Base-by-base conservation (phyloP, 345 rosid species). In the Tarenaya hassleriana region DNA sequence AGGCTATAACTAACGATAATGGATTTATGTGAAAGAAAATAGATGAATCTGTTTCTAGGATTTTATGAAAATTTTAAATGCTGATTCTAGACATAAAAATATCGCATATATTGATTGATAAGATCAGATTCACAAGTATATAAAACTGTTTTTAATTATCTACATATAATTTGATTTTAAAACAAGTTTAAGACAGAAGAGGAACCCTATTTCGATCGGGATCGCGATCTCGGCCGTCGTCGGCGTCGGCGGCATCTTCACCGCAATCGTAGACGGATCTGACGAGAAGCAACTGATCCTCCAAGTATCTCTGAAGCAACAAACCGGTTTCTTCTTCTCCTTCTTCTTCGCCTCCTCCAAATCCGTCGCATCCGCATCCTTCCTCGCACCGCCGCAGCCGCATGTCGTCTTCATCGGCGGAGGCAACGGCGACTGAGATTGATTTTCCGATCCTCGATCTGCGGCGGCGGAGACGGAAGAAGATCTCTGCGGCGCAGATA, bases 271-370 rank as follows among this genome's bases (percentile, higher is more conserved):
- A 75, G 29, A 73, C 66, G 17, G 81, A 71, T 64, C 69, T 75
- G 16, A 75, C 83, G 16, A 82, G 72, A 16, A 55, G 21, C 61
- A 82, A 31, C 61, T 83, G 86, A 75, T 83, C 86, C 52, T 79
- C 90, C 48, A 83, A 64, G 66, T 83, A 83, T 66, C 86, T 75
- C 34, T 75, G 75, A 46, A 79, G 75, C 56, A n/a, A n/a, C n/a
- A 83, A 47, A 39, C 77, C 73, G 7, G 66, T 54, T 59, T 60
- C 80, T 20, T 44, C 47, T 8, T 19, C 73, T 34, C 54, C 73
- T 21, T 41, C 43, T 10, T 53, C 79, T n/a, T n/a, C n/a, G n/a
- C n/a, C n/a, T n/a, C n/a, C n/a, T n/a, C n/a, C n/a, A n/a, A n/a
- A n/a, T 21, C 45, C 67, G 1, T 41, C 62, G 58, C 77, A 59